These are phyloP conservation scores for Endocalyx cinctus DNA, from an alignment of 2,329 filamentous ascomycete genomes.

Conservation along the genomic window DNA sequence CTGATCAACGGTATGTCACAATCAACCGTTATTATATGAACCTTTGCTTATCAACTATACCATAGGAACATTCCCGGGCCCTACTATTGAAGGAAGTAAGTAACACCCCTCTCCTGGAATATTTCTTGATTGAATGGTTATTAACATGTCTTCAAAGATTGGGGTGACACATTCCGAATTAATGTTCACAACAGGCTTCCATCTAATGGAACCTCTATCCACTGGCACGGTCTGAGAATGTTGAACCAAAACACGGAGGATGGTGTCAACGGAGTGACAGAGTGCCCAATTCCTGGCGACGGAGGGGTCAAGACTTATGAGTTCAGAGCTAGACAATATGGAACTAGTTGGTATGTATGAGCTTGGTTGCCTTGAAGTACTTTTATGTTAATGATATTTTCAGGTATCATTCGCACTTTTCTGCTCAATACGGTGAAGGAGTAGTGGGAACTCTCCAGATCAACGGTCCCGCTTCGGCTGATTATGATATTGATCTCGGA, in stretches of 20 bases:
- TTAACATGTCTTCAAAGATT: slow-evolving; percentile 54
- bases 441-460: slow-evolving; percentile 47
- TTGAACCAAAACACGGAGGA: slow-evolving; percentile 37
- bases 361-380: background rate
- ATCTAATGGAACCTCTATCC: slow-evolving; percentile 35
- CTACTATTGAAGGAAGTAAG: background rate
- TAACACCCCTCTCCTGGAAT: background rate
- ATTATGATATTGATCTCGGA: slow-evolving; percentile 52
- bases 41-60: background rate
- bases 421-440: slow-evolving; percentile 47
- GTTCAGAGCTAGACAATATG: slow-evolving; percentile 33
- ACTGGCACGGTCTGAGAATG: slow-evolving; percentile 46
- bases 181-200: slow-evolving; percentile 55
- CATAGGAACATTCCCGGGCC: background rate
- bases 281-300: slow-evolving; percentile 35
- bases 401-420: slow-evolving; percentile 27
- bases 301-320: slow-evolving; percentile 29
- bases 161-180: slow-evolving; percentile 47
- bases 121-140: no score
- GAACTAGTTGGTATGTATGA: slow-evolving; percentile 7
- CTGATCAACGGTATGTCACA: background rate
- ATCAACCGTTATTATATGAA: background rate
- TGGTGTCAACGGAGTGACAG: slow-evolving; percentile 39
- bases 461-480: slow-evolving; percentile 41
- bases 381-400: background rate